Evolutionary conservation across 495 filamentous ascomycete species (phyloP).

Genomic region (Cenococcum geophilum): DNA sequence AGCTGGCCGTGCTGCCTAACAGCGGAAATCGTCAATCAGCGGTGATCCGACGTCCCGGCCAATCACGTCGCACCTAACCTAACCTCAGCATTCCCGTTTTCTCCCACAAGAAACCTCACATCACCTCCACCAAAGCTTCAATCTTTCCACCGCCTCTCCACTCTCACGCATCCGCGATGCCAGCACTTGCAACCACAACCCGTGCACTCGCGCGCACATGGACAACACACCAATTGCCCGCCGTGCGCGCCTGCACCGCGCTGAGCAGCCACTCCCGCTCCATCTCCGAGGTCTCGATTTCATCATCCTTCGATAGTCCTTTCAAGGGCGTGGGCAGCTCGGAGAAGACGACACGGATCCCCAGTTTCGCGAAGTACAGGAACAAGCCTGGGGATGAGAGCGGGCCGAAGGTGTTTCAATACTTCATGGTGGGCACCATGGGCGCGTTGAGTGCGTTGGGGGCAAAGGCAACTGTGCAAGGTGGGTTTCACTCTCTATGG

Average conservation of each 20-base stretch:
- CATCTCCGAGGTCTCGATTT: constrained; percentile 35
- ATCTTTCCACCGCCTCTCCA: constrained; percentile 29
- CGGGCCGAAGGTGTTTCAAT: constrained; percentile 79
- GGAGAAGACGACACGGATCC: constrained; percentile 61
- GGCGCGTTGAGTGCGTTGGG: constrained; percentile 84
- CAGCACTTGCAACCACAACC: constrained; percentile 37
- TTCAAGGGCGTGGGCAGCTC: constrained; percentile 37
- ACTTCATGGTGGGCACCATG: constrained; percentile 97
- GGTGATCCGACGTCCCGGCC: background rate
- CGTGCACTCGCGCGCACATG: constrained; percentile 36
- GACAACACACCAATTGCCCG: constrained; percentile 36
- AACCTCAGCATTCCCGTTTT: background rate
- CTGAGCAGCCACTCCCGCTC: constrained; percentile 36
- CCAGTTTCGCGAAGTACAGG: constrained; percentile 84
- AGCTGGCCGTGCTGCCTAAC: too few species aligned
- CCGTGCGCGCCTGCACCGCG: constrained; percentile 32
- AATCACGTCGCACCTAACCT: background rate
- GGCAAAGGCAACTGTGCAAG: constrained; percentile 94
- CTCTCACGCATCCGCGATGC: constrained; percentile 35
- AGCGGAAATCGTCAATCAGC: background rate
- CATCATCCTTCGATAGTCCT: constrained; percentile 58
- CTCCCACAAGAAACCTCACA: background rate
- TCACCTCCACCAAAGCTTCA: constrained; percentile 13
- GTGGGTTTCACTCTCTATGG: constrained; percentile 49
- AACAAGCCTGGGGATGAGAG: constrained; percentile 52